These are phyloP conservation scores for Chaetomidium leptoderma DNA, from an alignment of 495 filamentous ascomycete species.

Conservation along the genomic window DNA sequence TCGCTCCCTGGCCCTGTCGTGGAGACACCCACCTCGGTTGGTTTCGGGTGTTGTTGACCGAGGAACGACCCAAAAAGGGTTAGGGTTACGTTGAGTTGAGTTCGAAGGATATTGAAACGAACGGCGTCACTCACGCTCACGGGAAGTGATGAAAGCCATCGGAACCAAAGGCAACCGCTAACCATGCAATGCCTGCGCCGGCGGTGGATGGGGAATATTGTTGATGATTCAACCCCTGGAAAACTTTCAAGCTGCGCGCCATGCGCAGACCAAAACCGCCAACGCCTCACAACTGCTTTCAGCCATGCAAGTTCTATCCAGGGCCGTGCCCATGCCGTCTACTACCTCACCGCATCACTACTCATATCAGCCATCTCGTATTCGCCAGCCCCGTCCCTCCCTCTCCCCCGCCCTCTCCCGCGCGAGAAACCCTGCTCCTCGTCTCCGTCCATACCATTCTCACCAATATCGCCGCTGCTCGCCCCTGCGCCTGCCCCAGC, in stretches of 20 bases:
- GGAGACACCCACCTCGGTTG: not conserved
- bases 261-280: not conserved
- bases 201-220: no score
- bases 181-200: no score
- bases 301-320: not conserved
- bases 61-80: not conserved
- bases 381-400: slow-evolving; percentile 19
- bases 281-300: not conserved
- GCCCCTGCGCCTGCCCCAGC: slow-evolving; percentile 9
- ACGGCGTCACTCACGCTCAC: no score
- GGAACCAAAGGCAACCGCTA: no score
- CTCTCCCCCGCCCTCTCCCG: slow-evolving; percentile 10
- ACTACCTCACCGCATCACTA: not conserved
- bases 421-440: slow-evolving; percentile 19
- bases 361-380: slow-evolving; percentile 17
- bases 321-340: not conserved
- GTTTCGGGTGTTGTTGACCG: slow-evolving; percentile 1
- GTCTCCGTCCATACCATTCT: slow-evolving; percentile 27
- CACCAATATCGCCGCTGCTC: slow-evolving; percentile 22
- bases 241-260: not conserved
- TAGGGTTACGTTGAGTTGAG: no score
- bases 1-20: not conserved
- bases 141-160: no score
- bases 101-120: no score
- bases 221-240: not conserved